phyloP scores from a whole-genome alignment of 371 early-diverging fungal species.

The Mortierella sp. region DNA sequence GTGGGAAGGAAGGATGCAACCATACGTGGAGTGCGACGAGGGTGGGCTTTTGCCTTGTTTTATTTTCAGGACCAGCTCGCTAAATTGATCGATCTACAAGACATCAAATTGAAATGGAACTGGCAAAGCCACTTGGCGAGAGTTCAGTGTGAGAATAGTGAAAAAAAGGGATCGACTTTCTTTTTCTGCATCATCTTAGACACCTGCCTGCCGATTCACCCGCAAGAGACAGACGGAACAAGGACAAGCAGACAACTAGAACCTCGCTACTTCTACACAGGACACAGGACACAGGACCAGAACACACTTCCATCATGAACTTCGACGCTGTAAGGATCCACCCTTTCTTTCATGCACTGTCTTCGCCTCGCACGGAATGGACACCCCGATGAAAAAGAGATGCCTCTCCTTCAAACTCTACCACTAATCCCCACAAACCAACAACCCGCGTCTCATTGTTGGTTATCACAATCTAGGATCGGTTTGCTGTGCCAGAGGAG shows the following conservation, averaged over 20 bases:
- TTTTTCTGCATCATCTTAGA: neutral
- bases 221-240: neutral
- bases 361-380: neutral
- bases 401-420: neutral
- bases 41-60: neutral
- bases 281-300: neutral
- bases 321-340: slow-evolving; percentile 27
- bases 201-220: neutral
- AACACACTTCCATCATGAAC: slow-evolving; percentile 16
- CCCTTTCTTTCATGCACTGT: neutral
- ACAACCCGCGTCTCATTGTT: neutral
- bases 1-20: neutral
- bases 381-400: neutral
- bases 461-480: slow-evolving; percentile 20
- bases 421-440: neutral
- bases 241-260: neutral
- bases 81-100: neutral
- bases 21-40: neutral
- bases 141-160: neutral
- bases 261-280: neutral
- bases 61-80: neutral
- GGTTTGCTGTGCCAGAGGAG: slow-evolving; percentile 26
- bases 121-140: neutral
- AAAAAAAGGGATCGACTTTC: neutral
- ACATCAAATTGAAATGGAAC: neutral